A percentile compares a stretch with the other conserved stretches of the same genome.
Evolutionary conservation across 73 alveolate species (phyloP).

Genomic region (Paramecium sonneborni): DNA sequence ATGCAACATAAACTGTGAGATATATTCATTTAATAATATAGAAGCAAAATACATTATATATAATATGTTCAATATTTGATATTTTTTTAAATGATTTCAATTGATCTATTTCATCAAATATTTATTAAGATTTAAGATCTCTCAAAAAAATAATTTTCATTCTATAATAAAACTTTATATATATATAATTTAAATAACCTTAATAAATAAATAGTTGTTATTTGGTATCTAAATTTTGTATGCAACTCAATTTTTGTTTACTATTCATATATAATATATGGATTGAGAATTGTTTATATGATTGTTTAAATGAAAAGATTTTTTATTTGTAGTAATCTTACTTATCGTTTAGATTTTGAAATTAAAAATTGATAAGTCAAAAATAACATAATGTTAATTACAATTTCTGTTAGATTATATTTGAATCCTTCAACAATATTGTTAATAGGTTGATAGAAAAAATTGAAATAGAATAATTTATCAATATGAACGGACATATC

Average conservation of each 20-base stretch:
- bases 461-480: neutral
- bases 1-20: no score
- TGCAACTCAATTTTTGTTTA: neutral
- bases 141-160: neutral
- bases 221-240: neutral
- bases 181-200: neutral
- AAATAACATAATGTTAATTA: neutral
- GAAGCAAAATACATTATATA: neutral
- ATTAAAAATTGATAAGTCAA: neutral
- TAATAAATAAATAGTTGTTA: neutral
- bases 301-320: neutral
- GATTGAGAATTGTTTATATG: neutral
- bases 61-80: neutral
- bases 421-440: neutral
- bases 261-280: neutral
- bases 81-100: neutral
- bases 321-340: neutral
- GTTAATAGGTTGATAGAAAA: neutral
- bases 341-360: neutral
- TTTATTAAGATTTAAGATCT: neutral
- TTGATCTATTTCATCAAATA: neutral
- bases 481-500: neutral
- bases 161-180: neutral
- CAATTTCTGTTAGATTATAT: neutral
- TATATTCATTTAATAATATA: no score